A percentile compares a stretch with the other conserved stretches of the same genome.
These are phyloP conservation scores for Posidonia oceanica DNA, from an alignment of 116 monocot species.

Conservation along the genomic window DNA sequence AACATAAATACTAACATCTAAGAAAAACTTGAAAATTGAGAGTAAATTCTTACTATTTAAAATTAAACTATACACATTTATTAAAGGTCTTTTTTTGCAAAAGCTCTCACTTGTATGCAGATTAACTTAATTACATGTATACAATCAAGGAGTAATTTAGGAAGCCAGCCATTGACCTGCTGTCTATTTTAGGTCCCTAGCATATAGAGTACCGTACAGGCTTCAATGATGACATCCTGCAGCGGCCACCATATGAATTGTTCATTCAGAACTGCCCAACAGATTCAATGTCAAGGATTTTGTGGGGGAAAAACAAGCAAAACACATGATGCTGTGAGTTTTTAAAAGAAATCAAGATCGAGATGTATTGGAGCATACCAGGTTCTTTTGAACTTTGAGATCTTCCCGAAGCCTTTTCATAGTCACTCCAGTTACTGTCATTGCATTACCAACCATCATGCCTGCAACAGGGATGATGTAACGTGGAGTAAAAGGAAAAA, in stretches of 20 bases:
- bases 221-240: too few relatives aligned
- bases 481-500: slow-evolving; percentile 81
- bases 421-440: slow-evolving; percentile 88
- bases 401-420: slow-evolving; percentile 85
- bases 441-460: slow-evolving; percentile 93
- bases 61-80: background rate
- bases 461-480: slow-evolving; percentile 87
- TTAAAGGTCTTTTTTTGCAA: background rate
- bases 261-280: too few relatives aligned
- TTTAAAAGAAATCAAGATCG: background rate
- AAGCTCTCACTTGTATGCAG: background rate
- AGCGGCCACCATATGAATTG: too few relatives aligned
- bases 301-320: background rate
- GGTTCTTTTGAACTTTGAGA: slow-evolving; percentile 54
- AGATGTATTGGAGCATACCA: slow-evolving; percentile 23
- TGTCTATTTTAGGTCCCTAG: too few relatives aligned
- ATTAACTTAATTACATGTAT: background rate
- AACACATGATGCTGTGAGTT: background rate
- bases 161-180: too few relatives aligned
- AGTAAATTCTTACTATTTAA: background rate
- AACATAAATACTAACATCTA: too few relatives aligned
- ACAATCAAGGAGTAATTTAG: too few relatives aligned
- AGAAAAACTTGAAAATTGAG: too few relatives aligned
- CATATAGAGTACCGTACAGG: too few relatives aligned
- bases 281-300: too few relatives aligned